Evolutionary conservation across 306 rosid genomes (phyloP), one percentile per base, ranked within the genome.

Genomic region (Prunus kanzakura): DNA sequence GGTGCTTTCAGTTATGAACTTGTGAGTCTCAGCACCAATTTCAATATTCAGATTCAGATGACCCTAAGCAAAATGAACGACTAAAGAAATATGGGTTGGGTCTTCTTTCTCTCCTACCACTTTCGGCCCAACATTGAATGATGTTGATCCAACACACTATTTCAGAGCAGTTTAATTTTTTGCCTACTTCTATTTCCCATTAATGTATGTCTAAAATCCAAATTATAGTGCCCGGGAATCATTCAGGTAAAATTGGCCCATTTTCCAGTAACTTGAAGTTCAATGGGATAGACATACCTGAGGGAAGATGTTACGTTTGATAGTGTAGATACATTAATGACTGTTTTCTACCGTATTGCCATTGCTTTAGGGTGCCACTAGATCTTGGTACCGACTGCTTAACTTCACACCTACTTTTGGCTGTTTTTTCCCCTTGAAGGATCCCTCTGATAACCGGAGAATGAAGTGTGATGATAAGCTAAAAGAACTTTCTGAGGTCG

Each of bases 21-120:
- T 66, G 3, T 52, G 66, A 29, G 52, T 72, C 20, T 64, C 27
- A 18, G 32, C 45, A 49, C 45, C 32, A 27, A 54, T 55, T 78
- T 73, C 27, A 46, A 12, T 18, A 18, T 50, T 46, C 66, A 64
- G 80, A 78, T 63, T 75, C 54, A 38, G 81, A 63, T 64, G 78
- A 79, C 25, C 63, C 67, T 15, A 62, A 71, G 55, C 49, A 71
- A 22, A 58, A 72, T 6, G 25, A 73, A 45, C 22, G 47, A 52
- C 74, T 19, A 49, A 83, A 79, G 82, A 74, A 69, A 49, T 80
- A 55, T 43, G 67, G 58, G 75, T 79, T 64, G 6, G 70, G 77
- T 65, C 72, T 79, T 63, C 73, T 55, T 54, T 61, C 72, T 16
- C 71, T 71, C 45, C 63, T 72, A 32, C 62, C 61, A 56, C 73